phyloP scores from a whole-genome alignment of 306 rosid species.

The Carpinus fangiana region DNA sequence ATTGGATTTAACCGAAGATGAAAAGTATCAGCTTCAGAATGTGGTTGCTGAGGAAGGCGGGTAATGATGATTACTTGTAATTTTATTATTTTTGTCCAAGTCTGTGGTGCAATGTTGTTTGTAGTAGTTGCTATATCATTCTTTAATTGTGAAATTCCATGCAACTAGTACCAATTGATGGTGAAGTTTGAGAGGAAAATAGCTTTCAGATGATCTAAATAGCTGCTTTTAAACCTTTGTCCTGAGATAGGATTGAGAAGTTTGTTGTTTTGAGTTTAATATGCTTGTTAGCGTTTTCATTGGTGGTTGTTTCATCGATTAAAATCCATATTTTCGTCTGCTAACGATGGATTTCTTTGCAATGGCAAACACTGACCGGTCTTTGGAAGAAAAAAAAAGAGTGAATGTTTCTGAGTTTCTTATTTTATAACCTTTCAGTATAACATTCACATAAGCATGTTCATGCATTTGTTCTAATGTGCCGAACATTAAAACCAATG shows the following conservation, averaged over 20 bases:
- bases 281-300: constrained; percentile 3
- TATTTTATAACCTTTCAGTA: not conserved
- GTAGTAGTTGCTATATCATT: not conserved
- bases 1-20: constrained; percentile 73
- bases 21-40: constrained; percentile 56
- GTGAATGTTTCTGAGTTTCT: not conserved
- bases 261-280: constrained; percentile 3
- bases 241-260: not conserved
- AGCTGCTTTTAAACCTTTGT: constrained; percentile 3
- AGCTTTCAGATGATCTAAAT: not conserved
- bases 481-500: constrained; percentile 18
- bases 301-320: not conserved
- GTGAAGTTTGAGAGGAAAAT: not conserved
- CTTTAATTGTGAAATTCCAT: not conserved
- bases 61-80: constrained; percentile 37
- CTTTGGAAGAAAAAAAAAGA: not conserved
- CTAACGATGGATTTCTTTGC: not conserved
- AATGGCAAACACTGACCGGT: not conserved
- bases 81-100: not conserved
- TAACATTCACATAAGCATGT: not conserved
- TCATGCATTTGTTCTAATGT: not conserved
- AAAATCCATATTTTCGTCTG: not conserved
- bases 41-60: constrained; percentile 56
- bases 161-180: not conserved
- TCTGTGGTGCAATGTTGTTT: not conserved